These are phyloP conservation scores for Cardiosporidium cionae DNA, from an alignment of 169 alveolate species.

Conservation along the genomic window DNA sequence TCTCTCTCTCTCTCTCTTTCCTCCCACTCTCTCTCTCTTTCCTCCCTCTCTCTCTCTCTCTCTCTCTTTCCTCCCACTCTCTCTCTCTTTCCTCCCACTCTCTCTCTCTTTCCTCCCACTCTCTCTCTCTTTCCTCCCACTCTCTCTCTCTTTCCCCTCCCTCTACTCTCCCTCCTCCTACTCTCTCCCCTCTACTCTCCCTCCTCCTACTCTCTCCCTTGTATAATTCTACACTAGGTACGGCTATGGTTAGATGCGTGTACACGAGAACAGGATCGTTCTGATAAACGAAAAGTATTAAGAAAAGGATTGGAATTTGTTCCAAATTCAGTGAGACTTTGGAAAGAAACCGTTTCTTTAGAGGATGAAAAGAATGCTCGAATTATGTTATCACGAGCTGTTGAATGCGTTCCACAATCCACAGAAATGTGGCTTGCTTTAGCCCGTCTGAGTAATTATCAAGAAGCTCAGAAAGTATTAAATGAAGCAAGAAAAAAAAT, in stretches of 20 bases:
- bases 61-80: too few species aligned
- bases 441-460: conserved; percentile 90
- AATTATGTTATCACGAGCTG: conserved; percentile 87
- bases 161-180: neutral
- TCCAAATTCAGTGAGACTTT: conserved; percentile 91
- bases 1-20: too few species aligned
- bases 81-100: neutral
- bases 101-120: neutral
- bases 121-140: neutral
- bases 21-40: too few species aligned
- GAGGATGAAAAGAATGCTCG: conserved; percentile 89
- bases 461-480: conserved; percentile 90
- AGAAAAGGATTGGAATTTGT: conserved; percentile 90
- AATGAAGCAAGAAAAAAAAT: conserved; percentile 93
- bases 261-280: conserved; percentile 75
- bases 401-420: conserved; percentile 95
- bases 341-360: conserved; percentile 93
- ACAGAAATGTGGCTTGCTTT: conserved; percentile 96
- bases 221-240: conserved; percentile 16
- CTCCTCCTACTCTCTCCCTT: neutral
- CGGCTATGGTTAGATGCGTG: conserved; percentile 95
- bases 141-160: neutral
- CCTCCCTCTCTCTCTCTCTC: too few species aligned
- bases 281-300: conserved; percentile 75
- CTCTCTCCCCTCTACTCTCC: neutral